Evolutionary conservation across 2,329 filamentous ascomycete genomes (phyloP), one percentile per base, ranked within the genome.

Genomic region (Ophiostoma novo-ulmi): DNA sequence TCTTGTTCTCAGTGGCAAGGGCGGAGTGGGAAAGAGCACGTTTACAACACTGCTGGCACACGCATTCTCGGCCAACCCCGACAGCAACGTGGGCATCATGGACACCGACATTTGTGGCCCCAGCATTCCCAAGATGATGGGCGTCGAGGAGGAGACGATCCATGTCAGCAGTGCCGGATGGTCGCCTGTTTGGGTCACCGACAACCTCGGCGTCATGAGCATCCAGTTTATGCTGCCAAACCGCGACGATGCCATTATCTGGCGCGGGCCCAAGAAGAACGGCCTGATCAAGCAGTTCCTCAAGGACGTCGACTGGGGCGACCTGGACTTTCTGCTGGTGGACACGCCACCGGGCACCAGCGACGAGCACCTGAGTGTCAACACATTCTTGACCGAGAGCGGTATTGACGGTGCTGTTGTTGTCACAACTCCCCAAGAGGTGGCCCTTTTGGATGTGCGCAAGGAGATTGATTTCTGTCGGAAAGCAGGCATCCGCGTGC

Each of bases 61-160:
- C 78, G 94, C 92, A 1, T 96, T 99, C 76, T 94, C 95, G 92
- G 87, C 88, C 17, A 92, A 96, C 79, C 88, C 90, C 0, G 87
- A 90, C 65, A 90, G 84, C 71, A 92, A 88, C 0, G 92, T 99
- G 38, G 95, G 94, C 26, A 90, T 99, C 75, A 97, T 98, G 93
- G 95, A 99, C 80, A 96, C 95, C 7, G 95, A 99, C 80, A 97
- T 99, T 73, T 97, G 93, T 81, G 95, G 95, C 0, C 95, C 95
- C 0, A 93, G 89, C 74, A 97, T 99, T 76, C 95, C 95, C 26
- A 97, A 97, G 82, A 98, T 99, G 94, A 94, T 99, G 89, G 95
- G 95, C 44, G 94, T 97, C 0, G 94, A 97, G 80, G 83, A 88
- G 36, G 94, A 99, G 81, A 97, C 91, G 0, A 95, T 99, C 69